Evolutionary conservation across 2,329 filamentous ascomycete genomes (phyloP).

Genomic region (Hypomyces perniciosus): DNA sequence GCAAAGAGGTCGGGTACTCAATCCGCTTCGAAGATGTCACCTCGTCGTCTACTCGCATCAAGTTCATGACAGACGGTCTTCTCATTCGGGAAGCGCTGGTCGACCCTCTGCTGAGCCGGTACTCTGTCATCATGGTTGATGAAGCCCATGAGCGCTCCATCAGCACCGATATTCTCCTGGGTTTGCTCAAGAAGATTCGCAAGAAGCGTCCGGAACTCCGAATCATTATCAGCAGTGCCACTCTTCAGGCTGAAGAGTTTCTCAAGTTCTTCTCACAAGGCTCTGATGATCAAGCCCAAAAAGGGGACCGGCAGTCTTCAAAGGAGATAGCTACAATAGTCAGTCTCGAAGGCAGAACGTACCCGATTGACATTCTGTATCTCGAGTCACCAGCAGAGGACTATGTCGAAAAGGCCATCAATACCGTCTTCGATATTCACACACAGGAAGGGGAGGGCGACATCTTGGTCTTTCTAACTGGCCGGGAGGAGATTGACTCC

Average conservation of each 20-base stretch:
- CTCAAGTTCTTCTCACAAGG: slow-evolving; percentile 63
- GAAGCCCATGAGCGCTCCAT: slow-evolving; percentile 93
- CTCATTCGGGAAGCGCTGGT: slow-evolving; percentile 87
- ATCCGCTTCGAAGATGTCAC: slow-evolving; percentile 91
- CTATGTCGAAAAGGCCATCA: slow-evolving; percentile 77
- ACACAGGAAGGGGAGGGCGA: slow-evolving; percentile 74
- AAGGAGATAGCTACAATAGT: slow-evolving; percentile 51
- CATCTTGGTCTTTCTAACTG: slow-evolving; percentile 85
- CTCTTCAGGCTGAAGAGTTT: slow-evolving; percentile 83
- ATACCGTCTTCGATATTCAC: slow-evolving; percentile 85
- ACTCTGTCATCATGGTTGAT: slow-evolving; percentile 96
- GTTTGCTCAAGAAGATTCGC: slow-evolving; percentile 83
- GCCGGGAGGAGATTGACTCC: slow-evolving; percentile 85
- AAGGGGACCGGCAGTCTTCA: slow-evolving; percentile 24
- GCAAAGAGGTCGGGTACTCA: slow-evolving; percentile 88
- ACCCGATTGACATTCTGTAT: slow-evolving; percentile 83
- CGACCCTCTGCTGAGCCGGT: slow-evolving; percentile 82
- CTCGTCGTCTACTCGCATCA: slow-evolving; percentile 77
- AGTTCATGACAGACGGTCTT: slow-evolving; percentile 91
- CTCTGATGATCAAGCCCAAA: slow-evolving; percentile 29
- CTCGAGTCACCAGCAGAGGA: slow-evolving; percentile 72
- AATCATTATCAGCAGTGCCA: slow-evolving; percentile 89
- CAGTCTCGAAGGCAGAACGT: slow-evolving; percentile 79
- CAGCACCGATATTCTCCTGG: slow-evolving; percentile 85
- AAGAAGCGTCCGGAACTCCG: slow-evolving; percentile 74